Conservation (phyloP, 805 yeast species). For the Teunomyces aglyptinius region DNA sequence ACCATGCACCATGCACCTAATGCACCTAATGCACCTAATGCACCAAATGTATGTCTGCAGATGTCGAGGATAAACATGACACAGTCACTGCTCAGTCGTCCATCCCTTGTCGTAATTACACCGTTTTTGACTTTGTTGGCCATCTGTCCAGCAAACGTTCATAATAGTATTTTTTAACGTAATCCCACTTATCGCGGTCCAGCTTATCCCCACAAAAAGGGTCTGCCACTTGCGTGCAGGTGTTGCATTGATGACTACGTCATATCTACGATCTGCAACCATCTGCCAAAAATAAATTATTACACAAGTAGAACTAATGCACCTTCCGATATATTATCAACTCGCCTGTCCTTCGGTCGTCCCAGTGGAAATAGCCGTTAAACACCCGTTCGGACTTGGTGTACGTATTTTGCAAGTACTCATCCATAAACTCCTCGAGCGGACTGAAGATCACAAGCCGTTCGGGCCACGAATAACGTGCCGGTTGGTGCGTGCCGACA, state of each 20-base stretch:
- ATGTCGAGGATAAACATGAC: too few relatives aligned
- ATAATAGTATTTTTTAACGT: background rate
- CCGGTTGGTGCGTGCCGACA: constrained; percentile 21
- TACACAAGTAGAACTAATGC: too few relatives aligned
- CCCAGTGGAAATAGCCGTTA: constrained; percentile 86
- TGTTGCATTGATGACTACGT: too few relatives aligned
- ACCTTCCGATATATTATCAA: constrained; percentile 53
- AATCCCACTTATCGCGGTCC: background rate
- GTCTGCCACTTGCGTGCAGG: too few relatives aligned
- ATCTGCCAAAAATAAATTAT: too few relatives aligned
- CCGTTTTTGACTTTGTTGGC: background rate
- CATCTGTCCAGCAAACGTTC: background rate
- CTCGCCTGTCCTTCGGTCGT: constrained; percentile 74
- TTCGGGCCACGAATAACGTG: constrained; percentile 58
- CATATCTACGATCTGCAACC: too few relatives aligned
- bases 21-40: too few relatives aligned
- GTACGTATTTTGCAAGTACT: constrained; percentile 43
- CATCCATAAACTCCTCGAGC: constrained; percentile 46
- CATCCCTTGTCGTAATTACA: background rate
- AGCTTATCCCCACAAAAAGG: too few relatives aligned
- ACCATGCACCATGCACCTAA: background rate
- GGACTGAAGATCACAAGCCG: constrained; percentile 72
- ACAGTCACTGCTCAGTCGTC: background rate
- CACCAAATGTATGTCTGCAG: too few relatives aligned
- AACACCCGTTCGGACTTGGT: constrained; percentile 54